Percentiles rank a stretch among this genome's conserved stretches.
Conservation (phyloP, 345 rosid species). For the Ceriops tagal region DNA sequence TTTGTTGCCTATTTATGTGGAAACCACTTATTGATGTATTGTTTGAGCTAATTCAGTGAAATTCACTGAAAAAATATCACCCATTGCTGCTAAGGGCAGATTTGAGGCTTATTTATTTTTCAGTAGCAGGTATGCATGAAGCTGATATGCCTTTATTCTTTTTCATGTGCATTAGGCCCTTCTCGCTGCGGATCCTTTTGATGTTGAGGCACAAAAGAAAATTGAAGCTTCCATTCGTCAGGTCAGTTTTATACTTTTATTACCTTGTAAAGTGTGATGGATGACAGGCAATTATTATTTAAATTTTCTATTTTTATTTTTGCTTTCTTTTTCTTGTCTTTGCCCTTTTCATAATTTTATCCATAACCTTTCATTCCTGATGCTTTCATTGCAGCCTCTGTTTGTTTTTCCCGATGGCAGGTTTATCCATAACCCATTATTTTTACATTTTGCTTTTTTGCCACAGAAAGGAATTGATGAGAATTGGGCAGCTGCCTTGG, state of each 20-base stretch:
- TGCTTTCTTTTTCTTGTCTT: too few species aligned
- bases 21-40: neutral
- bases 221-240: conserved; percentile 97
- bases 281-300: too few species aligned
- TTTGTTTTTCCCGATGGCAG: conserved; percentile 2
- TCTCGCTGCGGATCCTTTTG: conserved; percentile 93
- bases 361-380: neutral
- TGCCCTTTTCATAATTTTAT: too few species aligned
- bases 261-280: neutral
- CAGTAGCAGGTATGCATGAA: neutral
- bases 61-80: neutral
- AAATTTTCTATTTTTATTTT: too few species aligned
- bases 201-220: conserved; percentile 92
- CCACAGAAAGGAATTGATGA: conserved; percentile 98
- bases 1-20: neutral
- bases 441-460: conserved; percentile 12
- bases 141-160: conserved; percentile 10
- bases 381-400: neutral
- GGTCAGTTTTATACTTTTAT: conserved; percentile 30
- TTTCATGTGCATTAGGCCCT: conserved; percentile 52
- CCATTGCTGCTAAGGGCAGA: too few species aligned
- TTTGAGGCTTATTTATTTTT: too few species aligned
- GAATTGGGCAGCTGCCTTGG: conserved; percentile 98
- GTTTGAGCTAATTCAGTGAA: neutral
- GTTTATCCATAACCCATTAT: neutral